These are phyloP conservation scores for Thelonectria olida DNA, from an alignment of 2,329 filamentous ascomycete genomes.

Conservation along the genomic window DNA sequence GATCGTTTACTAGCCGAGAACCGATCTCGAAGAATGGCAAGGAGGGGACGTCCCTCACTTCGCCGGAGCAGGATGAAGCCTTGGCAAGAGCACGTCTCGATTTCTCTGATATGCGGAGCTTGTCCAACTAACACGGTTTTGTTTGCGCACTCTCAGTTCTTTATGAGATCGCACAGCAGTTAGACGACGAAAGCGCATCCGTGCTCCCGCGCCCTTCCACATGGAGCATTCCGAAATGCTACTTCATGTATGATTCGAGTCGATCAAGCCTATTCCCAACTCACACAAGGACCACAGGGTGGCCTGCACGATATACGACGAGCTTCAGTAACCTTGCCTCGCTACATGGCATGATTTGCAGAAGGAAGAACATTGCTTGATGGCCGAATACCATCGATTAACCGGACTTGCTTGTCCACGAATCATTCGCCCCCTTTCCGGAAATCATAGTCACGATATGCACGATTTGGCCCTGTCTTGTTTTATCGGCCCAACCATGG, in stretches of 20 bases:
- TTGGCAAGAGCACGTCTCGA: constrained; percentile 61
- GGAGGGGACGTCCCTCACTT: constrained; percentile 70
- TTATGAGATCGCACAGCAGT: constrained; percentile 42
- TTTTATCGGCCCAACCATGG: not conserved
- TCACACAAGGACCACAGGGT: not conserved
- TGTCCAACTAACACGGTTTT: constrained; percentile 45
- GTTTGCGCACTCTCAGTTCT: constrained; percentile 33
- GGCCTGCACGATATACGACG: not conserved
- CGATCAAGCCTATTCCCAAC: not conserved
- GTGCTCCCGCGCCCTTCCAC: not conserved
- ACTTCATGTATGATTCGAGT: not conserved
- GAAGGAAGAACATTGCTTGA: not conserved
- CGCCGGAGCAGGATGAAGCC: constrained; percentile 55
- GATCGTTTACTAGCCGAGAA: constrained; percentile 76
- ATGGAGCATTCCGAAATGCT: constrained; percentile 10
- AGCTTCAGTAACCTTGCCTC: not conserved
- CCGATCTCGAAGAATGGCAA: constrained; percentile 61
- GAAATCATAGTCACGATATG: not conserved
- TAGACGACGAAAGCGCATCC: constrained; percentile 20
- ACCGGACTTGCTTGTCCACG: not conserved
- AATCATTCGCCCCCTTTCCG: not conserved
- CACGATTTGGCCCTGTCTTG: not conserved
- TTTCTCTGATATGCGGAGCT: constrained; percentile 50
- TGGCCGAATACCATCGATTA: not conserved
- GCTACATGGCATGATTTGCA: not conserved